Evolutionary conservation across 345 rosid genomes (phyloP).

Genomic region (Excoecaria agallocha): DNA sequence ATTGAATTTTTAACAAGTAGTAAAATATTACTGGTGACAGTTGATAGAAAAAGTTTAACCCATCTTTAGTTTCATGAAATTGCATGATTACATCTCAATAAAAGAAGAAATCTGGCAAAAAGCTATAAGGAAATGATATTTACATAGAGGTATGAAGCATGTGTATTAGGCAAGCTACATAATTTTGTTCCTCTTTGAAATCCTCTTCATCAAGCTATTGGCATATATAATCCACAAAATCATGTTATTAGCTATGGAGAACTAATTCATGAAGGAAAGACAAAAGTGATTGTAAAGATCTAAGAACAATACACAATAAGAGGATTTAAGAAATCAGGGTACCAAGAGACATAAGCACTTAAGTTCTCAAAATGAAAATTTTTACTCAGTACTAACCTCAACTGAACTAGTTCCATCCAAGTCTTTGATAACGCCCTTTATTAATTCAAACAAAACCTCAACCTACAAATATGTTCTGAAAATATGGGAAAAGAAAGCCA

Average conservation of each 20-base stretch:
- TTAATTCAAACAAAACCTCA: constrained; percentile 83
- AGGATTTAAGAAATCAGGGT: background rate
- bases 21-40: background rate
- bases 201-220: constrained; percentile 87
- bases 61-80: background rate
- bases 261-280: background rate
- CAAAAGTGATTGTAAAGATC: too few species aligned
- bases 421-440: constrained; percentile 89
- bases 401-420: constrained; percentile 47
- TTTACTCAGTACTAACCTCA: constrained; percentile 14
- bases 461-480: constrained; percentile 48
- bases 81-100: background rate
- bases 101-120: background rate
- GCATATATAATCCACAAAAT: background rate
- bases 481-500: background rate
- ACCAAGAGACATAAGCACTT: constrained; percentile 5
- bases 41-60: background rate
- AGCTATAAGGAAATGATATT: background rate
- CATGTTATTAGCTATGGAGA: background rate
- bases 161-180: constrained; percentile 90
- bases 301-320: background rate
- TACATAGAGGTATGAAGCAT: constrained; percentile 43
- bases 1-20: background rate
- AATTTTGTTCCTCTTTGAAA: constrained; percentile 91
- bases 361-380: constrained; percentile 7